Evolutionary conservation across 2,329 filamentous ascomycete genomes (phyloP), one percentile per base, ranked within the genome.

Genomic region (Penicillium brevicompactum): DNA sequence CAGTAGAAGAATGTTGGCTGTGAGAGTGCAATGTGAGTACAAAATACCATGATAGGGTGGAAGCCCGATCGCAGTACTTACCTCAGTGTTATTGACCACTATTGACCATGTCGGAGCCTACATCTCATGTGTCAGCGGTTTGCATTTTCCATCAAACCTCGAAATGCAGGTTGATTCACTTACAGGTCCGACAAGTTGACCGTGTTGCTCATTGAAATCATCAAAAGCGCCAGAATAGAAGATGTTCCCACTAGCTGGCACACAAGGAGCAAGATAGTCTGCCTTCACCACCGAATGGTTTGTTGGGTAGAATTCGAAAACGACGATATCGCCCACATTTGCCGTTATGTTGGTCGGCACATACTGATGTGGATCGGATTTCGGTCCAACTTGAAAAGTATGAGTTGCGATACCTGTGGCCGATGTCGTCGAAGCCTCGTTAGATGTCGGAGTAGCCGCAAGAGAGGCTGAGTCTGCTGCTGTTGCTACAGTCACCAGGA

Each of bases 1-100:
- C 87, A 91, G 70, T 90, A 91, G 70, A 83, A 89, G 69, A 87
- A 89, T 14, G 86, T 81, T 0, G 88, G 87, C 21, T 74, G 32
- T 2, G 14, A n/a, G n/a, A 14, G 9, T 18, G 2, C 3, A 4
- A 22, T 4, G 24, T 51, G 51, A 55, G 52, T 18, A 18, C 18
- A 18, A 18, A 18, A 18, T 18, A 18, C 18, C 18, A 18, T 18
- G 18, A 2, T 18, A 18, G 18, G 18, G 18, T n/a, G 1, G 14
- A 21, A 1, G 24, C 6, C 5, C 2, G 18, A 1, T 10, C 2
- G 40, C 10, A n/a, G 21, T 34, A 24, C 52, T 38, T 66, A 73
- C 71, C 59, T 82, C 71, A 0, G 85, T 87, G 59, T 86, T 77
- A 62, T 88, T 88, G 53, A 90, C 75, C 4, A 62, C 62, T 21